Conservation (phyloP, 805 yeast genomes). For the Teunomyces stri region DNA sequence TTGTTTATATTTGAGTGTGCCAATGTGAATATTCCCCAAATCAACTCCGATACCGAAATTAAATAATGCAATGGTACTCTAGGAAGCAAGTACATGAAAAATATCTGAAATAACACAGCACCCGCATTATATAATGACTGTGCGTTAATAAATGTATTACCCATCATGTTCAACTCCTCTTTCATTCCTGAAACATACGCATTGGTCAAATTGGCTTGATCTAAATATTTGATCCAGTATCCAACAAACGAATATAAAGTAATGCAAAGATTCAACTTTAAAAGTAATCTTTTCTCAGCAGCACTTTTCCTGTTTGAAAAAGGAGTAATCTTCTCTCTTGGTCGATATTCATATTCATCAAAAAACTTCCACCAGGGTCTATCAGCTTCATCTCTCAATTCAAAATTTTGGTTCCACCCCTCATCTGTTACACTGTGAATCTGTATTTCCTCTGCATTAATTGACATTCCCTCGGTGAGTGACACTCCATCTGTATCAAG, state of each 20-base stretch:
- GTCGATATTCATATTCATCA: constrained; percentile 31
- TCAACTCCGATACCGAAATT: constrained; percentile 16
- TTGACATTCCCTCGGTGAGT: neutral
- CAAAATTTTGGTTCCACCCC: constrained; percentile 12
- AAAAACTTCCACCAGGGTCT: constrained; percentile 50
- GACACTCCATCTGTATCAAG: neutral
- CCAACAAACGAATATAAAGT: constrained; percentile 23
- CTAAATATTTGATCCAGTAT: constrained; percentile 25
- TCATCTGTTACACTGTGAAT: neutral
- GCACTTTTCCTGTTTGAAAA: constrained; percentile 20
- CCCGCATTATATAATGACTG: constrained; percentile 22
- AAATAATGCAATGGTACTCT: constrained; percentile 21
- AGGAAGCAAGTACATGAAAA: constrained; percentile 21
- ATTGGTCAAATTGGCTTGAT: constrained; percentile 22
- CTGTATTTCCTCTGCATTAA: neutral
- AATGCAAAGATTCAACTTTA: constrained; percentile 22
- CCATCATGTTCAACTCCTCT: constrained; percentile 17
- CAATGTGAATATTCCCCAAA: constrained; percentile 20
- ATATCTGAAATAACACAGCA: constrained; percentile 20
- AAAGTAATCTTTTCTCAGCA: constrained; percentile 21
- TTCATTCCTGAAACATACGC: constrained; percentile 23
- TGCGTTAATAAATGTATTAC: constrained; percentile 20
- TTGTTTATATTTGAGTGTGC: constrained; percentile 14
- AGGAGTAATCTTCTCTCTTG: constrained; percentile 8
- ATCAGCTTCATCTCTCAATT: constrained; percentile 51